phyloP scores from a whole-genome alignment of 345 rosid species.

The Gynandropsis gynandra region DNA sequence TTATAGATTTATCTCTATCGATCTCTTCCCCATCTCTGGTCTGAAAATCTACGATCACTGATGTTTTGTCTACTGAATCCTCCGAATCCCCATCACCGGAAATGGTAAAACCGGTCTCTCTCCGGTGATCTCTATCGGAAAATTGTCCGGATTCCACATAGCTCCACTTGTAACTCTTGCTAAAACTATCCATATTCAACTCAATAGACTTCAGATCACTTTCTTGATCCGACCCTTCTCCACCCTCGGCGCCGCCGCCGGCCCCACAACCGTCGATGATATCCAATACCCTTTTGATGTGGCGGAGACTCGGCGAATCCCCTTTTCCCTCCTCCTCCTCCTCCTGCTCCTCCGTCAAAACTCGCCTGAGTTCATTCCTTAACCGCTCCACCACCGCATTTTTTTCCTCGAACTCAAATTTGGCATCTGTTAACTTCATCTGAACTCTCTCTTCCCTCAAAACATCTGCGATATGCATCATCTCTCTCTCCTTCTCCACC shows the following conservation, averaged over 20 bases:
- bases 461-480: slow-evolving; percentile 90
- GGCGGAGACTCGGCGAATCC: slow-evolving; percentile 33
- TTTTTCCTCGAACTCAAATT: slow-evolving; percentile 78
- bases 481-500: slow-evolving; percentile 88
- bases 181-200: slow-evolving; percentile 65
- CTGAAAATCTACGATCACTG: slow-evolving; percentile 28
- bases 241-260: too few relatives aligned
- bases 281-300: slow-evolving; percentile 48
- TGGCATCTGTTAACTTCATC: slow-evolving; percentile 92
- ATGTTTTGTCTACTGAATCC: slow-evolving; percentile 32
- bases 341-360: slow-evolving; percentile 32
- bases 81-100: slow-evolving; percentile 40
- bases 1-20: slow-evolving; percentile 38
- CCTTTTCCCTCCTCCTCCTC: slow-evolving; percentile 23
- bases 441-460: slow-evolving; percentile 92
- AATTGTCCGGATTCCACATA: slow-evolving; percentile 28
- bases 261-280: too few relatives aligned
- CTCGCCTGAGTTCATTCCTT: slow-evolving; percentile 62
- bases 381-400: slow-evolving; percentile 65
- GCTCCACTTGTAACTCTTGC: slow-evolving; percentile 74
- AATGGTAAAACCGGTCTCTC: neutral
- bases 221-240: slow-evolving; percentile 58
- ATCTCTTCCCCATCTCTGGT: slow-evolving; percentile 30
- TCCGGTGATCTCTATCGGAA: neutral
- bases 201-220: slow-evolving; percentile 94